Evolutionary conservation across 306 rosid species (phyloP).

Genomic region (Crotalaria pallida): DNA sequence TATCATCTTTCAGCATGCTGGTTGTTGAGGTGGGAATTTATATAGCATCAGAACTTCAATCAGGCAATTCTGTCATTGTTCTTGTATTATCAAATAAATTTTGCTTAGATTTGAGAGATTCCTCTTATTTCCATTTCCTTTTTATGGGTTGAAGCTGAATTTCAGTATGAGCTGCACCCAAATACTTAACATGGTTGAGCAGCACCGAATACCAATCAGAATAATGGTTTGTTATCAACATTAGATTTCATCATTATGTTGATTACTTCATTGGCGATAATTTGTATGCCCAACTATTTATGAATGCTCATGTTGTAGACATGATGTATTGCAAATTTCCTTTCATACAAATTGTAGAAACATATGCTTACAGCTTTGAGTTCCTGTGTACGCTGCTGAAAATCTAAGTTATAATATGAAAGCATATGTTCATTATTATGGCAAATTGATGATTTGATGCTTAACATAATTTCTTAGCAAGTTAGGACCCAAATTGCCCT

Average conservation of each 20-base stretch:
- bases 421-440: no score
- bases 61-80: not conserved
- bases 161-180: not conserved
- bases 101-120: not conserved
- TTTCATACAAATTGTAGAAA: no score
- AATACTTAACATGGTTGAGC: not conserved
- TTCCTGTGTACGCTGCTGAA: no score
- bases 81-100: not conserved
- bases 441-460: no score
- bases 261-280: not conserved
- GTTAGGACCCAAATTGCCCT: no score
- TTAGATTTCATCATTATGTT: not conserved
- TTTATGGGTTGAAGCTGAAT: not conserved
- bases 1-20: conserved; percentile 1
- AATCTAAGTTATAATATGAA: no score
- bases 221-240: not conserved
- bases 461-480: no score
- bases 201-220: not conserved
- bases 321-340: not conserved
- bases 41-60: not conserved
- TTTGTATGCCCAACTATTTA: not conserved
- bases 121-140: not conserved
- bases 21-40: not conserved
- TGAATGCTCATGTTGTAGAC: not conserved
- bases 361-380: no score